Evolutionary conservation across 495 filamentous ascomycete genomes (phyloP).

Genomic region (Tuber borchii): DNA sequence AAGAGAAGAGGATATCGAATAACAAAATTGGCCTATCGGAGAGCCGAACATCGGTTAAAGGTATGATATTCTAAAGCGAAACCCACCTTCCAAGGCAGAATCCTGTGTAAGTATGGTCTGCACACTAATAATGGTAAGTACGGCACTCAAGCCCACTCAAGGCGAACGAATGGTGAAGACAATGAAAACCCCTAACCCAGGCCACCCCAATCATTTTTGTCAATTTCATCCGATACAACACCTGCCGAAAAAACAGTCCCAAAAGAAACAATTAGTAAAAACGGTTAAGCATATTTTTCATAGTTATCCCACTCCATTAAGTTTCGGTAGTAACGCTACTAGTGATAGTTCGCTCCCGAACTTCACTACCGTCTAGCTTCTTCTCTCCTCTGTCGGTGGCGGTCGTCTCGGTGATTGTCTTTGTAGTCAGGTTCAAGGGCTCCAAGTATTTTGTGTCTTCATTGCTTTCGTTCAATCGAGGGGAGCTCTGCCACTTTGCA

Average conservation of each 20-base stretch:
- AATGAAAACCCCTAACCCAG: background rate
- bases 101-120: background rate
- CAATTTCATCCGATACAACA: background rate
- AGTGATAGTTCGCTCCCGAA: constrained; percentile 27
- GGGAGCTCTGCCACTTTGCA: constrained; percentile 67
- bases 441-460: constrained; percentile 16
- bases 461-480: constrained; percentile 13
- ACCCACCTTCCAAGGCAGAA: background rate
- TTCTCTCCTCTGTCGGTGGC: constrained; percentile 18
- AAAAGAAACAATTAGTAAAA: background rate
- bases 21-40: background rate
- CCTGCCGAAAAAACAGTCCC: background rate
- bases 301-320: background rate
- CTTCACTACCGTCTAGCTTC: constrained; percentile 13
- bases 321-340: constrained; percentile 17
- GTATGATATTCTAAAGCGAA: background rate
- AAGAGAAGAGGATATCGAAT: background rate
- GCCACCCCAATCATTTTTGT: background rate
- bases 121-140: background rate
- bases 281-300: background rate
- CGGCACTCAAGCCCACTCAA: background rate
- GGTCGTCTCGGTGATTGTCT: constrained; percentile 11
- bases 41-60: background rate
- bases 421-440: constrained; percentile 16
- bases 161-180: background rate